phyloP scores from a whole-genome alignment of 495 filamentous ascomycete genomes.

The Sordaria brevicollis region DNA sequence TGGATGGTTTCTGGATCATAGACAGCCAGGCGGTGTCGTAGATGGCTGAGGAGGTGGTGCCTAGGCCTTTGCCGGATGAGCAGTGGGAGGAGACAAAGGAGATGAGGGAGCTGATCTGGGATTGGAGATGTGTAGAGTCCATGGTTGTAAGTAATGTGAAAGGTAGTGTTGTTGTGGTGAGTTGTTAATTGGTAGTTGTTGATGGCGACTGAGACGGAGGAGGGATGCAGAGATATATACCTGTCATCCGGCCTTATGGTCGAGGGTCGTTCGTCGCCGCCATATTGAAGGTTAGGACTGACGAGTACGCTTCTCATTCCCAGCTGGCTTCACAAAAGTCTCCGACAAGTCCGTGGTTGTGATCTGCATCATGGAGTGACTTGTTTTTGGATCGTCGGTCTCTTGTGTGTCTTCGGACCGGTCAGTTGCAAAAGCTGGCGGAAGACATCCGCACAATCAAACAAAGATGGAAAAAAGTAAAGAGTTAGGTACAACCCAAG shows the following conservation, averaged over 20 bases:
- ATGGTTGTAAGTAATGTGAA: not conserved
- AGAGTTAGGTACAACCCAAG: not conserved
- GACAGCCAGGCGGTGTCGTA: not conserved
- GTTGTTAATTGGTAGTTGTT: not conserved
- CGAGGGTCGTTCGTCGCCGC: not conserved
- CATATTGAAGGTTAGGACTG: not conserved
- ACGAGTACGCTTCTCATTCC: not conserved
- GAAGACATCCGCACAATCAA: not conserved
- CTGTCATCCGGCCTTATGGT: not conserved
- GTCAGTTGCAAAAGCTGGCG: not conserved
- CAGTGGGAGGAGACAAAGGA: not conserved
- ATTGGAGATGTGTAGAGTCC: not conserved
- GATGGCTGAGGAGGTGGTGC: not conserved
- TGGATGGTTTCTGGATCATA: not conserved
- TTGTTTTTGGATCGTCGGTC: not conserved
- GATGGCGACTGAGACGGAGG: not conserved
- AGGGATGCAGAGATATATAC: not conserved
- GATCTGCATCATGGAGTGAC: not conserved
- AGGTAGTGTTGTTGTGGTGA: not conserved
- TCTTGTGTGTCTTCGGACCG: not conserved
- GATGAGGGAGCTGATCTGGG: not conserved
- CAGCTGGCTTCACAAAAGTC: not conserved
- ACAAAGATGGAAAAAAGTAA: not conserved
- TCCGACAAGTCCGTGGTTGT: not conserved
- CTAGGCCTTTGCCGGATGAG: not conserved